phyloP scores from a whole-genome alignment of 495 filamentous ascomycete genomes.

The Aspergillus wentii region DNA sequence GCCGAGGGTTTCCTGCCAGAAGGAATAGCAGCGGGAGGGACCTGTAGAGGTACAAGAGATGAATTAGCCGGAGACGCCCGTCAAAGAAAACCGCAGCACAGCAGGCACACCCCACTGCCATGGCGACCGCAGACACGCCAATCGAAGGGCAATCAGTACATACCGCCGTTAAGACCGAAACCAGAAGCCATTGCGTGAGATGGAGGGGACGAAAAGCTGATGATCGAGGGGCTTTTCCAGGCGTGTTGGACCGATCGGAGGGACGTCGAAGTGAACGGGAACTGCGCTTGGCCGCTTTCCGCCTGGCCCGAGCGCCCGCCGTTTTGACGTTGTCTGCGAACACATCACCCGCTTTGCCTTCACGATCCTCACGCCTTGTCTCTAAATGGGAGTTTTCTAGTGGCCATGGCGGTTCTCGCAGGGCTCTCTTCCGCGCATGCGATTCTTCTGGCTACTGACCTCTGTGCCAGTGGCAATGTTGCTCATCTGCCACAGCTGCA shows the following conservation, averaged over 20 bases:
- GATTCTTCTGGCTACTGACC: constrained; percentile 42
- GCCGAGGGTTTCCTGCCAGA: constrained; percentile 92
- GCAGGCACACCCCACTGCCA: neutral
- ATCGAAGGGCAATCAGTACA: constrained; percentile 22
- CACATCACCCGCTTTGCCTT: constrained; percentile 15
- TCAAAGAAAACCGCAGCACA: constrained; percentile 3
- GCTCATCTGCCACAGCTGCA: constrained; percentile 57
- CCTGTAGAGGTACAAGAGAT: constrained; percentile 47
- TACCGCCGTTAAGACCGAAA: constrained; percentile 76
- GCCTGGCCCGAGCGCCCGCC: constrained; percentile 35
- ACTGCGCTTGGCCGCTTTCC: constrained; percentile 28
- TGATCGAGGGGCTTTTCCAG: constrained; percentile 14
- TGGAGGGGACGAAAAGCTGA: constrained; percentile 19
- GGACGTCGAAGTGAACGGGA: constrained; percentile 33
- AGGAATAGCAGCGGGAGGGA: constrained; percentile 90
- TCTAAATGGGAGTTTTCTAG: neutral
- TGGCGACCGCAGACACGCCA: constrained; percentile 1
- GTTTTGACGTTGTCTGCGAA: constrained; percentile 15
- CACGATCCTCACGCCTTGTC: neutral
- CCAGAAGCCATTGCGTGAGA: constrained; percentile 67
- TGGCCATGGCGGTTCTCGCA: constrained; percentile 36
- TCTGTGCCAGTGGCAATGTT: constrained; percentile 53
- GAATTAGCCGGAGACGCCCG: constrained; percentile 24
- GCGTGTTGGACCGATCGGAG: constrained; percentile 17
- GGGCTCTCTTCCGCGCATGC: constrained; percentile 42